A percentile compares a stretch with the other conserved stretches of the same genome.
These are phyloP conservation scores for Zygosaccharomyces lentus DNA, from an alignment of 805 yeast species.

Conservation along the genomic window DNA sequence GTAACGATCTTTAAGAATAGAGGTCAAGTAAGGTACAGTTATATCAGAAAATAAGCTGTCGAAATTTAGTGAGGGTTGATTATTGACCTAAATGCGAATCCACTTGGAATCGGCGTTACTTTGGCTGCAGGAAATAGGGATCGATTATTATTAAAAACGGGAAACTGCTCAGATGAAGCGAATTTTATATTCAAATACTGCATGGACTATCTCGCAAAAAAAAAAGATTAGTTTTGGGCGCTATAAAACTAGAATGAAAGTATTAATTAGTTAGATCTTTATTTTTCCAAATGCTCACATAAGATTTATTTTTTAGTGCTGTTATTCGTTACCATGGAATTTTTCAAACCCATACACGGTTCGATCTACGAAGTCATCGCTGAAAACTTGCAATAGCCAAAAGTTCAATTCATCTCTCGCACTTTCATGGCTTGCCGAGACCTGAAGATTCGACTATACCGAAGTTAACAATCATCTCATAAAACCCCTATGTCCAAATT, in stretches of 20 bases:
- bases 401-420: background rate
- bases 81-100: too few relatives aligned
- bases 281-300: too few relatives aligned
- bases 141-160: constrained; percentile 49
- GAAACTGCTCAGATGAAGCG: too few relatives aligned
- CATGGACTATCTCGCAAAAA: constrained; percentile 38
- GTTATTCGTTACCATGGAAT: background rate
- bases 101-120: too few relatives aligned
- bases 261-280: too few relatives aligned
- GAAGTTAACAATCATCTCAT: background rate
- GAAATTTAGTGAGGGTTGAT: too few relatives aligned
- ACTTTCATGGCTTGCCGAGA: background rate
- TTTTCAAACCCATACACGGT: background rate
- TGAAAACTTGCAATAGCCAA: background rate
- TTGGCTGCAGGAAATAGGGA: too few relatives aligned
- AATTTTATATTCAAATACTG: constrained; percentile 45
- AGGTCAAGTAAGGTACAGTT: too few relatives aligned
- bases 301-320: background rate
- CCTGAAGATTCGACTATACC: background rate
- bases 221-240: constrained; percentile 31
- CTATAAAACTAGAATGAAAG: constrained; percentile 3
- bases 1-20: too few relatives aligned
- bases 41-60: too few relatives aligned
- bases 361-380: background rate
- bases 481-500: constrained; percentile 21